Conservation (phyloP, 1,284 basidiomycete species). For the Ganoderma leucocontextum region DNA sequence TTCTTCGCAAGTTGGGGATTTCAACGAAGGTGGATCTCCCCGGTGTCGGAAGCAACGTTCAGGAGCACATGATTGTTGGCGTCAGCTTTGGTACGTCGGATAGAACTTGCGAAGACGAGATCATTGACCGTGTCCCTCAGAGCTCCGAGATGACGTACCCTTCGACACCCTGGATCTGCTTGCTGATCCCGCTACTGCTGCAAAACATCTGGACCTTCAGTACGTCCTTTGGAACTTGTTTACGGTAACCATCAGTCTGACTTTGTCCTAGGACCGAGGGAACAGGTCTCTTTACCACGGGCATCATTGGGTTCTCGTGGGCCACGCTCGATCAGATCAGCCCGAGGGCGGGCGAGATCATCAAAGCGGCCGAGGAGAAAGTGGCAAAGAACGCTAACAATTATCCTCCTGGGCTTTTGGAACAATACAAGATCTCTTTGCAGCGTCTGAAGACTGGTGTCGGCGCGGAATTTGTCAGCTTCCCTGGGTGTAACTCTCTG, state of each 20-base stretch:
- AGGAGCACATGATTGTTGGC: slow-evolving; percentile 51
- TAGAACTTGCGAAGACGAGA: not conserved
- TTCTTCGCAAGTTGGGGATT: slow-evolving; percentile 51
- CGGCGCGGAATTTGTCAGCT: slow-evolving; percentile 42
- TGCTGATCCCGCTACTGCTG: slow-evolving; percentile 37
- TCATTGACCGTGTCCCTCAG: slow-evolving; percentile 24
- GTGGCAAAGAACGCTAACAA: slow-evolving; percentile 36
- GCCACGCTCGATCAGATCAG: slow-evolving; percentile 36
- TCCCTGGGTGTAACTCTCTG: slow-evolving; percentile 36
- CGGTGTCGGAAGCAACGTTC: slow-evolving; percentile 59
- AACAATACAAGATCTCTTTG: slow-evolving; percentile 48
- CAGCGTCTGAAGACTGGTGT: slow-evolving; percentile 39
- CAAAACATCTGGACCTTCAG: slow-evolving; percentile 44
- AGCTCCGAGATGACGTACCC: slow-evolving; percentile 41
- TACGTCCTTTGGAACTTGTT: slow-evolving; percentile 26
- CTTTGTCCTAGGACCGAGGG: slow-evolving; percentile 32
- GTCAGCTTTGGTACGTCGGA: slow-evolving; percentile 39
- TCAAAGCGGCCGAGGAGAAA: slow-evolving; percentile 38
- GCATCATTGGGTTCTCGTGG: slow-evolving; percentile 41
- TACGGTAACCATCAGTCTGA: not conserved
- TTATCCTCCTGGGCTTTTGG: slow-evolving; percentile 40
- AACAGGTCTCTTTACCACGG: slow-evolving; percentile 40
- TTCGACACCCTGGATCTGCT: slow-evolving; percentile 44
- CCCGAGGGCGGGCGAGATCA: slow-evolving; percentile 35
- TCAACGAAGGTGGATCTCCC: slow-evolving; percentile 50